Evolutionary conservation across 257 asterid genomes (phyloP).

Genomic region (Capsicum chinense): DNA sequence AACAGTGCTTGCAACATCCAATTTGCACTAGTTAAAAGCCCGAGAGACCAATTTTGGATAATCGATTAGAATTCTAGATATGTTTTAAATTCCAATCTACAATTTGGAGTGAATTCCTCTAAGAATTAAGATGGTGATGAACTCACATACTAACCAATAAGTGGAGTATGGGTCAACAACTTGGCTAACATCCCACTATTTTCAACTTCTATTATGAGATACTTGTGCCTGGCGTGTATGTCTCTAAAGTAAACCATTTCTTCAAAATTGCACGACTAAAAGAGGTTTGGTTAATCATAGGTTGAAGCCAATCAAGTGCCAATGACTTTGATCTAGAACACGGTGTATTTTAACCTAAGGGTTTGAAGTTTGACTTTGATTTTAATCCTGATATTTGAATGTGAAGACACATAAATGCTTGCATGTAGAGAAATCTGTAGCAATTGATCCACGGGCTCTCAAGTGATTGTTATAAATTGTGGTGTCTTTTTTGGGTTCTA

Average conservation of each 20-base stretch:
- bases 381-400: not conserved
- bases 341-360: not conserved
- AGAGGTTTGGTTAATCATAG: not conserved
- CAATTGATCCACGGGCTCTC: not conserved
- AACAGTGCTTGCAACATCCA: not conserved
- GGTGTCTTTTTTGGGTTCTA: not conserved
- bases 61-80: not conserved
- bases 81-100: not conserved
- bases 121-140: not conserved
- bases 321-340: not conserved
- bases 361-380: not conserved
- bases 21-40: not conserved
- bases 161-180: not conserved
- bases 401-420: conserved; percentile 1
- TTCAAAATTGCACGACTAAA: not conserved
- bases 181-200: not conserved
- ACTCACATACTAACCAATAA: not conserved
- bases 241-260: not conserved
- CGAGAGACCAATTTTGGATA: not conserved
- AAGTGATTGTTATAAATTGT: not conserved
- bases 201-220: not conserved
- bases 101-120: not conserved
- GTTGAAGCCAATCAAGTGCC: not conserved
- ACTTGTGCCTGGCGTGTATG: not conserved
- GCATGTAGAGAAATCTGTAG: not conserved